Base-by-base conservation (phyloP, 352 stramenopile genomes). In the Pythium phragmitis region DNA sequence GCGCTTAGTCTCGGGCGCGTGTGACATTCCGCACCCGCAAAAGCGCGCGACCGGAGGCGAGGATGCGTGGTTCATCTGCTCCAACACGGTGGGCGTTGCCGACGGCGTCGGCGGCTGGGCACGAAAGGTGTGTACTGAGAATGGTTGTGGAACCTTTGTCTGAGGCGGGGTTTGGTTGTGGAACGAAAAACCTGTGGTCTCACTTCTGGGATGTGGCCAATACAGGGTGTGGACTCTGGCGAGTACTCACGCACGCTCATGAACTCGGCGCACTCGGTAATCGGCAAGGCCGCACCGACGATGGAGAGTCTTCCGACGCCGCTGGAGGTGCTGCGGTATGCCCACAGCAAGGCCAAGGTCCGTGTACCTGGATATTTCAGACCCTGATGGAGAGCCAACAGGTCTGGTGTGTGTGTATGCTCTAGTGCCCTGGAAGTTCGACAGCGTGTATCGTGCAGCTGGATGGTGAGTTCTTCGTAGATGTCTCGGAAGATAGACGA, bases 101-200 rank as follows among this genome's bases (percentile, higher is more conserved):
- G 88, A 96, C 64, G 88, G 88, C 46, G 88, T 96, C 11, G 88
- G 88, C 12, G 87, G 87, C 37, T 96, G 88, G 88, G 85, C 80
- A 21, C 81, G 82, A 60, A 94, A 94, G 76, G 86, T 91, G 45
- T 8, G 37, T 34, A 47, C 26, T 30, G 2, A 5, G 26, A 5
- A 30, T 52, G 5, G 7, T 60, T n/a, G 39, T 54, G 19, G 21
- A 23, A 28, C 54, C 26, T 42, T 17, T 17, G 14, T 42, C 14
- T 9, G 37, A 12, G 37, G 9, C 37, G 37, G 37, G 14, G 37
- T 42, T 12, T 42, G 37, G 37, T 16, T 16, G 37, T 42, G 37
- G 9, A 42, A 42, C 37, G 37, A 42, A 42, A 42, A 1, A 42
- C 2, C 21, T 30, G 47, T 5, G 14, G 4, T 19, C 16, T 26